Evolutionary conservation across 768 basidiomycete species (phyloP), one percentile per base, ranked within the genome.

Genomic region (Termitomyces bulborhizus): DNA sequence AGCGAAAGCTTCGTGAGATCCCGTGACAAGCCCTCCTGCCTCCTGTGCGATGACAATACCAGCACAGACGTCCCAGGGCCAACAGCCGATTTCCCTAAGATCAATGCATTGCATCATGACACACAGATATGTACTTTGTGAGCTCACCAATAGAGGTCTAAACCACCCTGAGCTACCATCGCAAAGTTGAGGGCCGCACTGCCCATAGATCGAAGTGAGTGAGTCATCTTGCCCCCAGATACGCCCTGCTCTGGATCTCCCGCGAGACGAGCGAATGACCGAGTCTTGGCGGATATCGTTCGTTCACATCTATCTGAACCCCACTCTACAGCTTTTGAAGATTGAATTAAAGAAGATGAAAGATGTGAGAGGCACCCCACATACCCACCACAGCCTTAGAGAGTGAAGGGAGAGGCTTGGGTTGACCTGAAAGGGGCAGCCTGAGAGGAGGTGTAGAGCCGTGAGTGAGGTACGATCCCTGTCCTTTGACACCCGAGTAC

Each of bases 41-140:
- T 96, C 96, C 57, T 90, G 81, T 0, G 90, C 88, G 57, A 98
- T 95, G 61, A 96, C 85, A 12, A 90, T 84, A 0, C 94, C 96
- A 3, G 96, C 93, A 62, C 86, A 92, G 42, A 95, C 88, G 68
- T 95, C 90, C 93, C 92, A 95, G 13, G 88, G 83, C 76, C 77
- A 80, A 59, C 78, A 80, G 24, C 93, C 93, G 58, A 94, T 86
- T 68, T 93, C 90, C 87, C 88, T 88, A 57, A 21, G 3, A 39
- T 40, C 8, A 4, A 43, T 16, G 18, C n/a, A 16, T 26, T n/a
- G 24, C 4, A 24, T 16, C 13, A 13, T 29, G 12, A 26, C n/a
- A 9, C 32, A 41, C 4, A 18, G 4, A n/a, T 1, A 32, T 42
- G 15, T 21, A 15, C 16, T 21, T 46, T 40, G 11, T 8, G 11